Base-by-base conservation (phyloP, 108 stramenopile species). In the Skeletonema costatum region DNA sequence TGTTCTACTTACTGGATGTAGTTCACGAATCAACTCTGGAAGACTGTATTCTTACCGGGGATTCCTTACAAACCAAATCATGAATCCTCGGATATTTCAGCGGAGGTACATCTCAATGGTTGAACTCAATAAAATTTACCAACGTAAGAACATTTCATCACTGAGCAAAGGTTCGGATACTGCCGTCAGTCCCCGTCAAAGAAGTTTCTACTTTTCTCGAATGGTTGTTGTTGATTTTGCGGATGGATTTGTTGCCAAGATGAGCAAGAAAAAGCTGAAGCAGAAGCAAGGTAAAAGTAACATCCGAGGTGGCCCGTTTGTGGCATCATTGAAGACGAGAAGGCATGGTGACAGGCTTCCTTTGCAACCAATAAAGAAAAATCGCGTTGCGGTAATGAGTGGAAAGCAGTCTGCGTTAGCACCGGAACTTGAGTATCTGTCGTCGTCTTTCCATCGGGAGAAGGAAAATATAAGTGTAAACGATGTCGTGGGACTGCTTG, bases 61-160 rank as follows among this genome's bases (percentile, higher is more conserved):
- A 4, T 73, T 82, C 7, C 50, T 82, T 71, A 74, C 81, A n/a
- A 78, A 82, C 71, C 64, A 74, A 48, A 16, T 78, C 2, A 71
- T 82, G 41, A 73, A 66, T 21, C 71, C 71, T 16, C 12, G 66
- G 1, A 58, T 73, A 21, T 78, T 67, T 44, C 61, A 72, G 39
- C 59, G 5, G 38, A 39, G 81, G 46, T 82, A 82, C 48, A 32
- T 10, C 2, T 61, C 77, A 41, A 78, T 78, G 77, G 19, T 78
- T 5, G 59, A 73, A 68, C 21, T 60, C 56, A 74, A 74, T 16
- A 78, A 74, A 39, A 44, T 16, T 38, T 44, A 14, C 39, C 56
- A 25, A 21, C 70, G 58, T 35, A 25, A 71, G 60, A 25, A 39
- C 59, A 65, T 42, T 36, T 38, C 29, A 60, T 32, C 11, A 17